phyloP scores from a whole-genome alignment of 2,329 filamentous ascomycete species.

The Basipetospora chlamydospora region DNA sequence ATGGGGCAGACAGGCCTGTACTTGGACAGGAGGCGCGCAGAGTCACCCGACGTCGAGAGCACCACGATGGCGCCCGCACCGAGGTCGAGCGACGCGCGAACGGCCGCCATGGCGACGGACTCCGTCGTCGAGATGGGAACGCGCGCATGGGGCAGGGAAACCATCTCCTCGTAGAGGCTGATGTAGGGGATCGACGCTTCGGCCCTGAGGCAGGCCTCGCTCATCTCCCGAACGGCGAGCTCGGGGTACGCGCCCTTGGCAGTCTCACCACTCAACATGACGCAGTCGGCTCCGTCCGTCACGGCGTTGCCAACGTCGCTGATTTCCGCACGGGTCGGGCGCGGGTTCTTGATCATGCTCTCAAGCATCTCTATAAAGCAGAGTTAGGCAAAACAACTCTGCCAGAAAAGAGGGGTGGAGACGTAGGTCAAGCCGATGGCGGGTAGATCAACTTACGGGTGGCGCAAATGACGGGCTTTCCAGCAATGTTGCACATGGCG shows the following conservation, averaged over 20 bases:
- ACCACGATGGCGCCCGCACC: constrained; percentile 94
- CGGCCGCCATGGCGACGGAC: constrained; percentile 93
- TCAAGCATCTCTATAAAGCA: constrained; percentile 99
- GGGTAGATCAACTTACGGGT: constrained; percentile 99
- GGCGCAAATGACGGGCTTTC: constrained; percentile 97
- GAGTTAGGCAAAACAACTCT: constrained; percentile 22
- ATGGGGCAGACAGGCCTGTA: constrained; percentile 98
- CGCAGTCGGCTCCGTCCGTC: constrained; percentile 94
- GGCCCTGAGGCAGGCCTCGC: constrained; percentile 89
- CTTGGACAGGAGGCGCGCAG: constrained; percentile 90
- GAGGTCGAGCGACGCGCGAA: constrained; percentile 88
- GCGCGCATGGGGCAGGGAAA: constrained; percentile 53
- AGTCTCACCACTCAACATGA: constrained; percentile 98
- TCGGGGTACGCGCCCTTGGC: constrained; percentile 92
- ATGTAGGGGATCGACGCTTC: constrained; percentile 97
- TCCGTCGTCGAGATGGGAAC: constrained; percentile 81
- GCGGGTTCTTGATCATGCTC: constrained; percentile 99
- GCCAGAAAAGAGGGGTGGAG: not conserved
- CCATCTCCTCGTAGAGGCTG: constrained; percentile 90
- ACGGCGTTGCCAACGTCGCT: constrained; percentile 95
- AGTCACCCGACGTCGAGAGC: constrained; percentile 87
- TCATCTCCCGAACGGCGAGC: constrained; percentile 94
- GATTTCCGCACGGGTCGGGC: constrained; percentile 94
- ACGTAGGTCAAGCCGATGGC: not conserved
- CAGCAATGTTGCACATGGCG: constrained; percentile 98